Evolutionary conservation across 2,329 filamentous ascomycete species (phyloP).

Genomic region (Pestalotiopsis sp.): DNA sequence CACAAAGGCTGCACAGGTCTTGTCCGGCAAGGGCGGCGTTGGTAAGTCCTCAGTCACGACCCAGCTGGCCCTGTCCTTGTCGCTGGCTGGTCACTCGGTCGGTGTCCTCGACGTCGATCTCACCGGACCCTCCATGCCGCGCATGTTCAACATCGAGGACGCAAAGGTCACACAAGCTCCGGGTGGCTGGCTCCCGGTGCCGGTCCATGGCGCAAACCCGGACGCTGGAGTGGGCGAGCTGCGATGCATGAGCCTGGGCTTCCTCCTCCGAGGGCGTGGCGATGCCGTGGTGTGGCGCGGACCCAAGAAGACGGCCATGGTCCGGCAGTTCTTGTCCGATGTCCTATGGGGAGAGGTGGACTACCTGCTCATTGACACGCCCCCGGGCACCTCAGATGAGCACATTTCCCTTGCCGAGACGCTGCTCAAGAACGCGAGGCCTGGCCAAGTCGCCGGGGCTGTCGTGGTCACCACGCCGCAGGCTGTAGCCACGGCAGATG

Average conservation of each 20-base stretch:
- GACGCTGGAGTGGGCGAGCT: slow-evolving; percentile 61
- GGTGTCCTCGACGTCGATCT: slow-evolving; percentile 96
- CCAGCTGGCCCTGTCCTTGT: slow-evolving; percentile 88
- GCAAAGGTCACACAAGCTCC: slow-evolving; percentile 90
- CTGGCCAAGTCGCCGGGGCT: slow-evolving; percentile 77
- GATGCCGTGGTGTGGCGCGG: slow-evolving; percentile 97
- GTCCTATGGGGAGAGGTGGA: slow-evolving; percentile 88
- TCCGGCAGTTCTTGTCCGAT: slow-evolving; percentile 91
- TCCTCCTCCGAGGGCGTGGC: slow-evolving; percentile 78
- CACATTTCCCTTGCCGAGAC: slow-evolving; percentile 95
- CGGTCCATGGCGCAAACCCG: slow-evolving; percentile 68
- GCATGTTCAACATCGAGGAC: slow-evolving; percentile 87
- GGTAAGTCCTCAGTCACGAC: slow-evolving; percentile 98
- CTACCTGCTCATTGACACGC: slow-evolving; percentile 92
- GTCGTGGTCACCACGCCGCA: slow-evolving; percentile 97
- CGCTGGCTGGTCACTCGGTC: slow-evolving; percentile 82
- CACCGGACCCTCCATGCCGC: slow-evolving; percentile 93
- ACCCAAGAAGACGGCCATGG: slow-evolving; percentile 99
- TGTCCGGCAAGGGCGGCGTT: slow-evolving; percentile 97
- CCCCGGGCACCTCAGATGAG: slow-evolving; percentile 94
- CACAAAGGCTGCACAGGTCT: slow-evolving; percentile 50
- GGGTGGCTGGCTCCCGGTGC: slow-evolving; percentile 88
- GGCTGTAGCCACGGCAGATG: slow-evolving; percentile 89
- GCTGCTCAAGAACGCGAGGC: slow-evolving; percentile 63
- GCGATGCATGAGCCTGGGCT: slow-evolving; percentile 90